phyloP scores from a whole-genome alignment of 2,329 filamentous ascomycete species.

The Curvularia lunata region DNA sequence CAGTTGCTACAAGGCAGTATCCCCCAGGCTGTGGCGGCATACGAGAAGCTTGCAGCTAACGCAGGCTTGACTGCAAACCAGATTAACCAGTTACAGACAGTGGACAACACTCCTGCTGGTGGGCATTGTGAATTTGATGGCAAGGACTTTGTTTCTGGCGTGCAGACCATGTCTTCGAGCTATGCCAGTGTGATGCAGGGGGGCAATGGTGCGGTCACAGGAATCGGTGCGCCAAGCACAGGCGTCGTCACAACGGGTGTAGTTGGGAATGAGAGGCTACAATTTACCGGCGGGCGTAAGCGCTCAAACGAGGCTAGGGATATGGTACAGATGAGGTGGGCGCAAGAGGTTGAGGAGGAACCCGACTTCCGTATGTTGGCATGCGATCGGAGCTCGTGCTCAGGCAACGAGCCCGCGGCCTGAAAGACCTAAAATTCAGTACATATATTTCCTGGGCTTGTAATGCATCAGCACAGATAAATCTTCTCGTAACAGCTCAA shows the following conservation, averaged over 20 bases:
- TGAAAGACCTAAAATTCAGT: constrained; percentile 5
- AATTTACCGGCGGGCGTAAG: constrained; percentile 46
- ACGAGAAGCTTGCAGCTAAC: constrained; percentile 56
- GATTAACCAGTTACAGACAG: constrained; percentile 62
- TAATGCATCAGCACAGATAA: background rate
- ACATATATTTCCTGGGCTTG: constrained; percentile 5
- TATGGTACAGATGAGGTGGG: constrained; percentile 42
- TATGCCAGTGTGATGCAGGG: constrained; percentile 62
- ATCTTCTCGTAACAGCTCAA: background rate
- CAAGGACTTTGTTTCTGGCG: constrained; percentile 60
- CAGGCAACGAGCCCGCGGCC: constrained; percentile 8
- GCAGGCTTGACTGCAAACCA: constrained; percentile 55
- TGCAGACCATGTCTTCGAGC: constrained; percentile 63
- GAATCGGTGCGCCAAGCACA: constrained; percentile 51
- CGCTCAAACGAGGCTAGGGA: constrained; percentile 24
- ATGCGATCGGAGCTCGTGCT: constrained; percentile 37
- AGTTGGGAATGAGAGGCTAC: constrained; percentile 57
- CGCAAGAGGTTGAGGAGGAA: constrained; percentile 32
- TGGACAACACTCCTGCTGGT: constrained; percentile 62
- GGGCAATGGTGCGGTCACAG: constrained; percentile 58
- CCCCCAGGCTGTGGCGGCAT: constrained; percentile 58
- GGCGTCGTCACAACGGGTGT: constrained; percentile 59
- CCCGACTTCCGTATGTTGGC: constrained; percentile 28
- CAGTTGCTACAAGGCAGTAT: constrained; percentile 58
- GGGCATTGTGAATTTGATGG: constrained; percentile 67